Base-by-base conservation (phyloP, 139 green algal species). In the Choricystis sp. region DNA sequence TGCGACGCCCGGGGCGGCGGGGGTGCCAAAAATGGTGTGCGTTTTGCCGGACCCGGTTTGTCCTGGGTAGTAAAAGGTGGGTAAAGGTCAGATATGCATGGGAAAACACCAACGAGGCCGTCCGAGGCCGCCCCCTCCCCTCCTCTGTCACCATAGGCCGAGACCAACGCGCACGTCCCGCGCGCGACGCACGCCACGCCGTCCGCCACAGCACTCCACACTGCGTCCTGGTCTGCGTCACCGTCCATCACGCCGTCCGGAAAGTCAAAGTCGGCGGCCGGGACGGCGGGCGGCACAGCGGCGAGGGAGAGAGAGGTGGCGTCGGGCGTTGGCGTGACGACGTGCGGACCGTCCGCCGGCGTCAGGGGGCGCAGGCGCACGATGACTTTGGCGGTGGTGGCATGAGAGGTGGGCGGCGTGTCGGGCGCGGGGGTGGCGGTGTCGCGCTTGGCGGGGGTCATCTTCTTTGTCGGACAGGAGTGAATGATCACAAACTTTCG, bases 1-100 rank as follows among this genome's bases (percentile, higher is more conserved):
- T 0, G 62, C 59, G 23, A 74, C 29, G 3, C 27, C 19, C 0
- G 59, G 23, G 29, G 64, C 49, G 2, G 19, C 16, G n/a, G n/a
- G n/a, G 24, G 79, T 49, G 0, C 85, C 85, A 60, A 89, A 69
- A 4, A 94, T 69, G 0, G 79, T 86, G 70, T 91, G 80, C 3
- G 85, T 91, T 63, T 92, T 92, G 29, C 85, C 85, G 61, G 64
- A 67, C 58, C 81, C 82, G 20, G 84, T 89, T 56, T 90, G 85
- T 4, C 83, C 80, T 52, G 40, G 40, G 40, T 21, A 16, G 40
- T 52, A 16, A 21, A 16, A 16, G 40, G 9, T 9, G 40, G 40
- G 40, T 52, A n/a, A n/a, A n/a, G n/a, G n/a, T n/a, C n/a, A n/a
- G n/a, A n/a, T n/a, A n/a, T n/a, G n/a, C n/a, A n/a, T n/a, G n/a